These are phyloP conservation scores for Alternaria ethzedia DNA, from an alignment of 2,329 filamentous ascomycete species.

Conservation along the genomic window DNA sequence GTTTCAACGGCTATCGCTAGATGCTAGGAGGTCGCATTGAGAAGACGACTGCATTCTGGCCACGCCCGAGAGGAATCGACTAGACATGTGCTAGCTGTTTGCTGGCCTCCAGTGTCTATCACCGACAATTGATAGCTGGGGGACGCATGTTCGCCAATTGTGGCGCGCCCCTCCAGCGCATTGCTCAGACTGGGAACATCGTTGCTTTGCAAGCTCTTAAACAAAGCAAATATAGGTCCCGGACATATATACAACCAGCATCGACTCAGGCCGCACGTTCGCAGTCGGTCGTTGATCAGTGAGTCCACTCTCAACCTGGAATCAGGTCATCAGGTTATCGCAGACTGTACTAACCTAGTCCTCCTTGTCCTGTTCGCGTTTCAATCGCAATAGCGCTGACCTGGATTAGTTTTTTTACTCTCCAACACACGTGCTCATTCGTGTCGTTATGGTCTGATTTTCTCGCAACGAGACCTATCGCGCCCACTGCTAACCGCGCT, in stretches of 20 bases:
- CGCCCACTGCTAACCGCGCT: not conserved
- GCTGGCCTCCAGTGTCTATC: not conserved
- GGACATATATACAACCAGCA: slow-evolving; percentile 14
- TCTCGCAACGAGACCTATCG: not conserved
- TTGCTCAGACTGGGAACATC: slow-evolving; percentile 14
- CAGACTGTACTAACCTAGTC: slow-evolving; percentile 1
- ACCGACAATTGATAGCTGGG: slow-evolving; percentile 6
- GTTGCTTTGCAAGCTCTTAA: slow-evolving; percentile 25
- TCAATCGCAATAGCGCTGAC: slow-evolving; percentile 4
- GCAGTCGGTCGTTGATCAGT: not conserved
- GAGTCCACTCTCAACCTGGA: slow-evolving; percentile 1
- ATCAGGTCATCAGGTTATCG: not conserved
- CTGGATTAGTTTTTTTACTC: not conserved
- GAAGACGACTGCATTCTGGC: not conserved
- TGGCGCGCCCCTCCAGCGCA: slow-evolving; percentile 4
- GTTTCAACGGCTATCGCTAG: slow-evolving; percentile 4
- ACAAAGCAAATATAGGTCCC: slow-evolving; percentile 21
- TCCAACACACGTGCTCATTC: not conserved
- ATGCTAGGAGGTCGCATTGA: not conserved
- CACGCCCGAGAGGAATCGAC: not conserved
- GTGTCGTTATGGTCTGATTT: not conserved
- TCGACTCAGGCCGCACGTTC: slow-evolving; percentile 3
- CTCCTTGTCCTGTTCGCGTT: slow-evolving; percentile 5
- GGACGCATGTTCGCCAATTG: slow-evolving; percentile 12
- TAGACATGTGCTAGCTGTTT: not conserved